phyloP scores from a whole-genome alignment of 169 alveolate genomes.

The Neospora caninum region DNA sequence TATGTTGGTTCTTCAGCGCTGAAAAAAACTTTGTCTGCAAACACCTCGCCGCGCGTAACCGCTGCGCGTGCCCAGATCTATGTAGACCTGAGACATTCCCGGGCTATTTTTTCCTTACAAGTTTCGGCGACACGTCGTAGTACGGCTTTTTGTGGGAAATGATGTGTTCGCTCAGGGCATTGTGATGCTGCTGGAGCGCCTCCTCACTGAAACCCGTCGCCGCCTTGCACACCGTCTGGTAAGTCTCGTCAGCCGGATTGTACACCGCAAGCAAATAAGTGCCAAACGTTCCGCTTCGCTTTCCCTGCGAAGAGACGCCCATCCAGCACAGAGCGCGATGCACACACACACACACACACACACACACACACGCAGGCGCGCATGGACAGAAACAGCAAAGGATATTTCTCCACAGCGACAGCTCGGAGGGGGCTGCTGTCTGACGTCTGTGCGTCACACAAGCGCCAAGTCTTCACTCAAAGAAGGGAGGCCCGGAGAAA shows the following conservation, averaged over 20 bases:
- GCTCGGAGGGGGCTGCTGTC: too few species aligned
- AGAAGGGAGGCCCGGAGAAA: too few species aligned
- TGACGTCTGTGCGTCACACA: too few species aligned
- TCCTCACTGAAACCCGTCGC: slow-evolving; percentile 98
- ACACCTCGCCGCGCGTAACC: too few species aligned
- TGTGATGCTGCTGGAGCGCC: slow-evolving; percentile 75
- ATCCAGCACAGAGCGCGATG: background rate
- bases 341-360: background rate
- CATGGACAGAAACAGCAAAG: too few species aligned
- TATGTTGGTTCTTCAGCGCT: too few species aligned
- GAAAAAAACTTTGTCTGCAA: too few species aligned
- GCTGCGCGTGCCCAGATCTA: too few species aligned
- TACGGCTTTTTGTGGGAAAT: slow-evolving; percentile 32
- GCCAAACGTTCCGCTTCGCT: slow-evolving; percentile 95
- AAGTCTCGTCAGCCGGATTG: slow-evolving; percentile 93
- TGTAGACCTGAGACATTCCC: too few species aligned
- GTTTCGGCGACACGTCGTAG: slow-evolving; percentile 30
- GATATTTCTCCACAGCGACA: too few species aligned
- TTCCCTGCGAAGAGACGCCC: slow-evolving; percentile 76
- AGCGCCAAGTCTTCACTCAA: too few species aligned
- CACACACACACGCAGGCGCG: background rate
- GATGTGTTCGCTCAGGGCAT: slow-evolving; percentile 13
- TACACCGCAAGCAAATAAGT: slow-evolving; percentile 96
- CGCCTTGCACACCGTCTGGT: slow-evolving; percentile 94
- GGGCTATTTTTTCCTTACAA: too few species aligned